Evolutionary conservation across 768 basidiomycete species (phyloP).

Genomic region (Tubosaeta sp.): DNA sequence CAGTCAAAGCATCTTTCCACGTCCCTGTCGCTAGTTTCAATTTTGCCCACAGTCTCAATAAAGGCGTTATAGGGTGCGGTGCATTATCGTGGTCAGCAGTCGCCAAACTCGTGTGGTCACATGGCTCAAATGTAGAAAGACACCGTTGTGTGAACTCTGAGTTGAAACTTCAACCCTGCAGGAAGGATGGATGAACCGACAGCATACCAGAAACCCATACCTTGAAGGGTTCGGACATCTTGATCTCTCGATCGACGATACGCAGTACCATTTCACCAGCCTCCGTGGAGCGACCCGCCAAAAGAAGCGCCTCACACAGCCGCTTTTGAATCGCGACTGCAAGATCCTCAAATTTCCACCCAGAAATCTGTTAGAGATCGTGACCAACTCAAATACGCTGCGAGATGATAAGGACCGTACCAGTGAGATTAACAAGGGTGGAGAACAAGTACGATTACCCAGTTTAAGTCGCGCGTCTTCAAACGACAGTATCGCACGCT

Average conservation of each 20-base stretch:
- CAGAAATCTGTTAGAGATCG: background rate
- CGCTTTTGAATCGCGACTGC: background rate
- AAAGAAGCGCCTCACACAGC: background rate
- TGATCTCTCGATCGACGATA: background rate
- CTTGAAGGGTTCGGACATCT: background rate
- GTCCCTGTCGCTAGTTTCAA: background rate
- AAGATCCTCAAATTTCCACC: background rate
- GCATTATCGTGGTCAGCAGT: background rate
- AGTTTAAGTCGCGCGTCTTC: background rate
- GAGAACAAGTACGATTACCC: background rate
- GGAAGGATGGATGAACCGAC: background rate
- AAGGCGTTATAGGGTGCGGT: background rate
- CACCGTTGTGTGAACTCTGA: background rate
- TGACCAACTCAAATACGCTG: background rate
- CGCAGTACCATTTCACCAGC: background rate
- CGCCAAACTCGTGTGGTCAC: background rate
- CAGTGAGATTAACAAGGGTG: background rate
- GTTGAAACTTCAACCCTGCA: background rate
- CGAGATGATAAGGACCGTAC: background rate
- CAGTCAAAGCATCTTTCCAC: slow-evolving; percentile 5
- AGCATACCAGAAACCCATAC: background rate
- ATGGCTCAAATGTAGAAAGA: background rate
- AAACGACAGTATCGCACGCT: background rate
- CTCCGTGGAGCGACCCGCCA: background rate
- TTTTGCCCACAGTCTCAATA: slow-evolving; percentile 3